Evolutionary conservation across 106 monocot genomes (phyloP).

Genomic region (Amphibolis antarctica): DNA sequence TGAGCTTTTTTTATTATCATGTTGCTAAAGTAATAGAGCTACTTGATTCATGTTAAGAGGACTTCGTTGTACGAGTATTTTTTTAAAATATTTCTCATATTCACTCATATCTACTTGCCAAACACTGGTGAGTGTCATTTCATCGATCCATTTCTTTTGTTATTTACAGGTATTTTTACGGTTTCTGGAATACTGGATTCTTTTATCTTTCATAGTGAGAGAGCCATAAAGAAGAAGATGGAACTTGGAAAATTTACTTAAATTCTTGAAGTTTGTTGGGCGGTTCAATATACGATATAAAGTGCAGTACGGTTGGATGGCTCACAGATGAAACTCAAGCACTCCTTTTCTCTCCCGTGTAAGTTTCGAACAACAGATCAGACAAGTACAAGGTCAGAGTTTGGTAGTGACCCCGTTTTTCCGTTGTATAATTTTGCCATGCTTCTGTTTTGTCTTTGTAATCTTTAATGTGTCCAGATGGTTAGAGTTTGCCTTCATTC

Average conservation of each 20-base stretch:
- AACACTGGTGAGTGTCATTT: background rate
- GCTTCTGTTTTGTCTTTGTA: too few species aligned
- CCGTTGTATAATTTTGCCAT: background rate
- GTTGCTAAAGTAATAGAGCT: too few species aligned
- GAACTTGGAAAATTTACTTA: conserved; percentile 26
- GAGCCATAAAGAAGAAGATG: conserved; percentile 49
- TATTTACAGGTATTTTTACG: conserved; percentile 39
- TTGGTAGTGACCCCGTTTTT: background rate
- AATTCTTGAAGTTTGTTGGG: conserved; percentile 1
- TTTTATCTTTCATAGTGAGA: conserved; percentile 38
- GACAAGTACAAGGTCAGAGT: background rate
- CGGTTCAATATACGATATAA: background rate
- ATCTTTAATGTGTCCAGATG: too few species aligned
- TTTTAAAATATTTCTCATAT: background rate
- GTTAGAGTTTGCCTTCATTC: too few species aligned
- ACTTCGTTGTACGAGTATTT: too few species aligned
- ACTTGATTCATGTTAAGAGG: too few species aligned
- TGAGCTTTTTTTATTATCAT: too few species aligned
- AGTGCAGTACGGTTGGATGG: background rate
- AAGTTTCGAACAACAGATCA: background rate
- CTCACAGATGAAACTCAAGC: background rate
- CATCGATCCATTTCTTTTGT: background rate
- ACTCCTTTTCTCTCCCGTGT: background rate
- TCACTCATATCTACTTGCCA: background rate
- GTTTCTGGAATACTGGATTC: conserved; percentile 54